Conservation (phyloP, 2,329 filamentous ascomycete species). For the Fusarium continuum region DNA sequence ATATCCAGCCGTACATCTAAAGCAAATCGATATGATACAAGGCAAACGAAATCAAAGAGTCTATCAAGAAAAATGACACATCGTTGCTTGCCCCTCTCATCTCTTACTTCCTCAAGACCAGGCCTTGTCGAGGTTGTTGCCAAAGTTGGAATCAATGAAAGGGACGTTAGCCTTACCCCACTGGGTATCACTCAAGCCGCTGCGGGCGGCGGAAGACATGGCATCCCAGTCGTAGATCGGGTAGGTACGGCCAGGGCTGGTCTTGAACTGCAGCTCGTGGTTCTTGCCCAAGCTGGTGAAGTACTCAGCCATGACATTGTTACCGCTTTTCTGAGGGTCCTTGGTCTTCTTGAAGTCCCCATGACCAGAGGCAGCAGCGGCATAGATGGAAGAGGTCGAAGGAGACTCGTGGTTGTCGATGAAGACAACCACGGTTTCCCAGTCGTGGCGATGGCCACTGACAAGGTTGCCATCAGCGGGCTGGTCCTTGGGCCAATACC, state of each 20-base stretch:
- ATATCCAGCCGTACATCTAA: too few relatives aligned
- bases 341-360: constrained; percentile 46
- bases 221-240: constrained; percentile 55
- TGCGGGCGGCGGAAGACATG: constrained; percentile 48
- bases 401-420: constrained; percentile 40
- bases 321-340: constrained; percentile 30
- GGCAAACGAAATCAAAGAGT: too few relatives aligned
- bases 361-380: constrained; percentile 49
- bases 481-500: constrained; percentile 59
- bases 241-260: constrained; percentile 49
- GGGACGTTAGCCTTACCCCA: constrained; percentile 55
- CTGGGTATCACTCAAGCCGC: constrained; percentile 49
- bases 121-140: constrained; percentile 27
- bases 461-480: constrained; percentile 44
- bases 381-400: constrained; percentile 46
- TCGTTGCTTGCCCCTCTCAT: too few relatives aligned
- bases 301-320: constrained; percentile 46
- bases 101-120: constrained; percentile 3
- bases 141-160: constrained; percentile 49
- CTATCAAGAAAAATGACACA: too few relatives aligned
- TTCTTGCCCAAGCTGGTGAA: constrained; percentile 45
- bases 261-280: constrained; percentile 50
- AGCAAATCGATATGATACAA: too few relatives aligned
- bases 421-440: constrained; percentile 51
- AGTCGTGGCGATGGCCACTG: constrained; percentile 53